Evolutionary conservation across 106 monocot genomes (phyloP).

Genomic region (Dendrobium chrysotoxum): DNA sequence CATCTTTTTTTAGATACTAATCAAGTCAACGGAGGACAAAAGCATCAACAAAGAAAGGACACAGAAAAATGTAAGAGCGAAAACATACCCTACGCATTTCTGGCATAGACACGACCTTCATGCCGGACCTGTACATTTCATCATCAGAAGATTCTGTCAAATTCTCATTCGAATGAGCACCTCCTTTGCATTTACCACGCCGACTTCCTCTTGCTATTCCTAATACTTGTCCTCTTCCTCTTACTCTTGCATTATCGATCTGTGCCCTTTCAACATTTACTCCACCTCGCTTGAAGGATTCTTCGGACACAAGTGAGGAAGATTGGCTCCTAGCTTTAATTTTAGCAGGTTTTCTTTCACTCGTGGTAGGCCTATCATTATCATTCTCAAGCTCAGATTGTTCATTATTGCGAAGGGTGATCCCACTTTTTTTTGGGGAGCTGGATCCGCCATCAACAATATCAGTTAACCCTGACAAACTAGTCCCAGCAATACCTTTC

Average conservation of each 20-base stretch:
- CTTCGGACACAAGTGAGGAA: constrained; percentile 10
- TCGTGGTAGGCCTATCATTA: not conserved
- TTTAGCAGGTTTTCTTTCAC: constrained; percentile 12
- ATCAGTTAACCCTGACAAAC: constrained; percentile 41
- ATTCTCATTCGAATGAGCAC: constrained; percentile 7
- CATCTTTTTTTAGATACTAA: not conserved
- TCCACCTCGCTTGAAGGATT: constrained; percentile 10
- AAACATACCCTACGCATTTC: constrained; percentile 54
- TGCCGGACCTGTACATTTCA: constrained; percentile 3
- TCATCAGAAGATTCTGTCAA: constrained; percentile 26
- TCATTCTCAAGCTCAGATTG: constrained; percentile 6
- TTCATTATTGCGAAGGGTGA: constrained; percentile 3
- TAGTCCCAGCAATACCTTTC: constrained; percentile 74
- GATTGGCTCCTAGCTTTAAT: constrained; percentile 4
- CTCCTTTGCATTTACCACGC: constrained; percentile 2
- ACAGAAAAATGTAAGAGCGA: not conserved
- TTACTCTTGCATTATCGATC: not conserved
- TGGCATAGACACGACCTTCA: constrained; percentile 6
- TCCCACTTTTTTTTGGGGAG: constrained; percentile 14
- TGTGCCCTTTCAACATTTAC: constrained; percentile 5
- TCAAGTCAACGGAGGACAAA: not conserved
- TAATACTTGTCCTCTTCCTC: constrained; percentile 15
- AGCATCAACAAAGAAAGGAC: not conserved
- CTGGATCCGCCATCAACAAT: constrained; percentile 12
- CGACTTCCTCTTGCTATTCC: constrained; percentile 7